Conservation (phyloP, 495 filamentous ascomycete species). For the Astrocystis sublimbata region DNA sequence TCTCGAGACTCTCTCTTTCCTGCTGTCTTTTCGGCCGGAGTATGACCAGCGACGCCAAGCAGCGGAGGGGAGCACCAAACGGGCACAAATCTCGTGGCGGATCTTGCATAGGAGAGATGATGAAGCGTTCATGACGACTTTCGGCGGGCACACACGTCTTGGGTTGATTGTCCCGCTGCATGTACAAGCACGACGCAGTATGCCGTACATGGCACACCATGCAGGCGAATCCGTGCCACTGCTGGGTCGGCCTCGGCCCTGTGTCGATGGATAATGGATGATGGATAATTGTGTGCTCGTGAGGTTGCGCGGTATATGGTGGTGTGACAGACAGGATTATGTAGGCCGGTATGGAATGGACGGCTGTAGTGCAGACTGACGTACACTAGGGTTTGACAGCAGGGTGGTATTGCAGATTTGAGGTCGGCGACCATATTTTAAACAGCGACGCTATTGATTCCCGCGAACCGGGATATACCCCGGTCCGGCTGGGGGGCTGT, state of each 20-base stretch:
- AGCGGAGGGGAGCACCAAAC: not conserved
- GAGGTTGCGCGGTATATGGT: no score
- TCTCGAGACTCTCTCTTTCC: no score
- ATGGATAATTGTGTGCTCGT: no score
- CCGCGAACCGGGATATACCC: slow-evolving; percentile 13
- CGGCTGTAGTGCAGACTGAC: not conserved
- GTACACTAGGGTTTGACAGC: slow-evolving; percentile 8
- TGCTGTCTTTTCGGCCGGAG: not conserved
- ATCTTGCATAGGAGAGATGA: slow-evolving; percentile 17
- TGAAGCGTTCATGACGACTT: slow-evolving; percentile 1
- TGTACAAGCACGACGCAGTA: slow-evolving; percentile 6
- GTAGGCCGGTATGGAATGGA: no score
- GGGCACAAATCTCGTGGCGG: slow-evolving; percentile 17
- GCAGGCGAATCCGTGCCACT: not conserved
- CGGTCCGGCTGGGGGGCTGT: slow-evolving; percentile 9
- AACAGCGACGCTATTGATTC: slow-evolving; percentile 18
- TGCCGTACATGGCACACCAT: slow-evolving; percentile 4
- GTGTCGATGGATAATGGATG: not conserved
- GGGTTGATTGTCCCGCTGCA: slow-evolving; percentile 12
- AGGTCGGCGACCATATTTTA: slow-evolving; percentile 22
- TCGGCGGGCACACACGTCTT: slow-evolving; percentile 5
- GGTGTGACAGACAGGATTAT: no score
- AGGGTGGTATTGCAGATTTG: slow-evolving; percentile 16
- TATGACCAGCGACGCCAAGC: not conserved
- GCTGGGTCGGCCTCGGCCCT: not conserved